Conservation (phyloP, 2,329 filamentous ascomycete genomes). For the Colletotrichum sp. region DNA sequence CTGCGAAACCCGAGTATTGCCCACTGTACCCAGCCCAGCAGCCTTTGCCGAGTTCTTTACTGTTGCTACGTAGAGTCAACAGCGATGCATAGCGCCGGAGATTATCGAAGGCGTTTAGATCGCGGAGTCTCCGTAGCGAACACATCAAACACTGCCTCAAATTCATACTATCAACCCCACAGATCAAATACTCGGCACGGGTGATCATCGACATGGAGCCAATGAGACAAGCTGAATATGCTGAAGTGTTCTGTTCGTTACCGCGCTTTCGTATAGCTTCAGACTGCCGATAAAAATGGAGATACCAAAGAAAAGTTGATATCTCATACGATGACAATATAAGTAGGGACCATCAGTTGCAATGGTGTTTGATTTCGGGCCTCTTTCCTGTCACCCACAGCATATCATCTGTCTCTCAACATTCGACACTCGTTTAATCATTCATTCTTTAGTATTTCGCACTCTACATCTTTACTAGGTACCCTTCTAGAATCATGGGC, state of each 20-base stretch:
- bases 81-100: background rate
- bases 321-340: background rate
- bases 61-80: fast-evolving
- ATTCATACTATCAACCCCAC: background rate
- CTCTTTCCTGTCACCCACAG: background rate
- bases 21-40: background rate
- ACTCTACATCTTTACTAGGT: background rate
- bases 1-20: background rate
- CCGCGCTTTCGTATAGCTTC: background rate
- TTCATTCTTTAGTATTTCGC: background rate
- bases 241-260: fast-evolving
- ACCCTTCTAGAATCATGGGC: background rate
- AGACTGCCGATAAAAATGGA: background rate
- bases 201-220: background rate
- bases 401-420: background rate
- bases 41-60: fast-evolving
- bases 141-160: background rate
- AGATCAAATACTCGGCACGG: background rate
- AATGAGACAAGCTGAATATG: background rate
- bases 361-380: background rate
- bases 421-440: background rate
- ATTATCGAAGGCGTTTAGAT: background rate
- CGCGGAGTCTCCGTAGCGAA: background rate
- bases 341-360: fast-evolving
- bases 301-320: fast-evolving